These are phyloP conservation scores for Tricholoma sp. DNA, from an alignment of 768 basidiomycete genomes.

Conservation along the genomic window DNA sequence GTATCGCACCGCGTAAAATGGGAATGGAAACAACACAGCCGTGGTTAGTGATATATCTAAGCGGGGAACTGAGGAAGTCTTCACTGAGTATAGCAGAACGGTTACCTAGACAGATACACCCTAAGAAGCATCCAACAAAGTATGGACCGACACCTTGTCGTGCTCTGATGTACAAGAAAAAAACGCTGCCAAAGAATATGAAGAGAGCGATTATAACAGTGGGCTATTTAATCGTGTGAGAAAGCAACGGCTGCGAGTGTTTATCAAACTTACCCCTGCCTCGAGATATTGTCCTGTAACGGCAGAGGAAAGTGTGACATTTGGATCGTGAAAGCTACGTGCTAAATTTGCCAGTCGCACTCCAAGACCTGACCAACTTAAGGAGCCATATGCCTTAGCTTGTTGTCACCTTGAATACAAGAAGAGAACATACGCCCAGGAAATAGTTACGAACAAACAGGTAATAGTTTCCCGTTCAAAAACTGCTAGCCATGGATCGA, in stretches of 20 bases:
- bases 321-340: slow-evolving; percentile 36
- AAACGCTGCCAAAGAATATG: slow-evolving; percentile 53
- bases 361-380: slow-evolving; percentile 64
- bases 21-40: slow-evolving; percentile 57
- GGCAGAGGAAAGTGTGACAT: slow-evolving; percentile 32
- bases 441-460: slow-evolving; percentile 38
- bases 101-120: slow-evolving; percentile 54
- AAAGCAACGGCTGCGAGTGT: background rate
- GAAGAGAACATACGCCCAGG: slow-evolving; percentile 55
- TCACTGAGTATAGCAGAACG: background rate
- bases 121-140: slow-evolving; percentile 48
- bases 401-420: background rate
- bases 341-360: slow-evolving; percentile 58
- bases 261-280: slow-evolving; percentile 25
- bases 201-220: slow-evolving; percentile 57
- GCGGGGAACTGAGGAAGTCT: background rate
- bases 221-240: slow-evolving; percentile 30
- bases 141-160: slow-evolving; percentile 62
- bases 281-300: slow-evolving; percentile 56
- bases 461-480: slow-evolving; percentile 61
- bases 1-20: slow-evolving; percentile 46
- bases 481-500: slow-evolving; percentile 62
- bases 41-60: slow-evolving; percentile 57
- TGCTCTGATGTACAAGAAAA: slow-evolving; percentile 58
- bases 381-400: background rate